Evolutionary conservation across 1,139 yeast species (phyloP).

Genomic region (Suhomyces kunorum): DNA sequence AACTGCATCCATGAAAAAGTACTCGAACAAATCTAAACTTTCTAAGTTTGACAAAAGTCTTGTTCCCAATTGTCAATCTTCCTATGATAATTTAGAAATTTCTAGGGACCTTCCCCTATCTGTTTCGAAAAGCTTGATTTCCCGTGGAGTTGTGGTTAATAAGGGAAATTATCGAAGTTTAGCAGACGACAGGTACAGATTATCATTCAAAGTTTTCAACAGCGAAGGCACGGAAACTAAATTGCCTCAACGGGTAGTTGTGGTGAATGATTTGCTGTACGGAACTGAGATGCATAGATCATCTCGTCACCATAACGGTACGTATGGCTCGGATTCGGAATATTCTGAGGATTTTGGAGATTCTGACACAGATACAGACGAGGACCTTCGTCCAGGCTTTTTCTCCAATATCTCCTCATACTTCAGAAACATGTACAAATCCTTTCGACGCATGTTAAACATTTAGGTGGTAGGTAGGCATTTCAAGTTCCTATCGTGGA

Average conservation of each 20-base stretch:
- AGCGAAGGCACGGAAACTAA: slow-evolving; percentile 36
- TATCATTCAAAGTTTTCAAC: slow-evolving; percentile 38
- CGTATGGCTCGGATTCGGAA: slow-evolving; percentile 10
- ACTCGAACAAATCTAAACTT: background rate
- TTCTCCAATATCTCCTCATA: background rate
- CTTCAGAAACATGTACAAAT: background rate
- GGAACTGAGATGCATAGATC: slow-evolving; percentile 16
- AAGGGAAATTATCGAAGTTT: slow-evolving; percentile 52
- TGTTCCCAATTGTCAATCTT: slow-evolving; percentile 23
- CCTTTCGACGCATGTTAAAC: background rate
- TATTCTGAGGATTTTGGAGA: slow-evolving; percentile 11
- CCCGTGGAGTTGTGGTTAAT: slow-evolving; percentile 45
- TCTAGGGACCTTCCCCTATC: slow-evolving; percentile 50
- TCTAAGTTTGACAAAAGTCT: slow-evolving; percentile 20
- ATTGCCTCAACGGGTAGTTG: slow-evolving; percentile 21
- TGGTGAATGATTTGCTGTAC: slow-evolving; percentile 24
- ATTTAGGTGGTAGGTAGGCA: background rate
- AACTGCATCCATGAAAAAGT: slow-evolving; percentile 8
- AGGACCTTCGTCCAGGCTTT: background rate
- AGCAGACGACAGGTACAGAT: slow-evolving; percentile 37
- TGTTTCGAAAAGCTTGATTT: slow-evolving; percentile 47
- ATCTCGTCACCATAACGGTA: slow-evolving; percentile 17
- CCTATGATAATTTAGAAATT: slow-evolving; percentile 55
- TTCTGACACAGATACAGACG: slow-evolving; percentile 3
- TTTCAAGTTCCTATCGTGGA: no score